phyloP scores from a whole-genome alignment of 805 yeast species.

The Sugiyamaella lignohabitans region DNA sequence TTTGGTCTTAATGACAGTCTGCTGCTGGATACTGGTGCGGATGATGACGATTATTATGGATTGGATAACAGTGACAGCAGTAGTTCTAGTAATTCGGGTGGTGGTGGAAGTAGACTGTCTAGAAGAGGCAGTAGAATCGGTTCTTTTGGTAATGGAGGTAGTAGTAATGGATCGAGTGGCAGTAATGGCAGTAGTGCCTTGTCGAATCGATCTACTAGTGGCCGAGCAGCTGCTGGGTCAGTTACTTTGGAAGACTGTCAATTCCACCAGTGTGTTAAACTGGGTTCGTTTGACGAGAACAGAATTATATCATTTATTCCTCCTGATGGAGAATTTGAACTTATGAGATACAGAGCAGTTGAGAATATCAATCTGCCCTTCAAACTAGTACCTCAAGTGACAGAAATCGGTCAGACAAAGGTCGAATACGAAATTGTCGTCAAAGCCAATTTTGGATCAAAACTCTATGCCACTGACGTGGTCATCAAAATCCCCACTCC shows the following conservation, averaged over 20 bases:
- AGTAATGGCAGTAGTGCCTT: too few species aligned
- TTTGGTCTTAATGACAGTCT: slow-evolving; percentile 65
- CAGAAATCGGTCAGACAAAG: slow-evolving; percentile 38
- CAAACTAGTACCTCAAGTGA: slow-evolving; percentile 51
- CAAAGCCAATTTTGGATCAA: slow-evolving; percentile 49
- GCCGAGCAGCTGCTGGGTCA: slow-evolving; percentile 42
- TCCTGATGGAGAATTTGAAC: slow-evolving; percentile 82
- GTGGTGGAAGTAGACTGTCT: too few species aligned
- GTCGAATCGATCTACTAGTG: too few species aligned
- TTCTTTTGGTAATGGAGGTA: too few species aligned
- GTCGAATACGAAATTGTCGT: slow-evolving; percentile 55
- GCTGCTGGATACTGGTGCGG: slow-evolving; percentile 23
- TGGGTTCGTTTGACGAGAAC: slow-evolving; percentile 59
- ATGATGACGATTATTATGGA: slow-evolving; percentile 20
- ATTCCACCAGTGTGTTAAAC: slow-evolving; percentile 80
- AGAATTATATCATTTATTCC: slow-evolving; percentile 68
- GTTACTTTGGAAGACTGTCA: slow-evolving; percentile 69
- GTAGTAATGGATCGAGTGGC: too few species aligned
- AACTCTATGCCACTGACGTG: slow-evolving; percentile 58
- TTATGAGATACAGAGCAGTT: slow-evolving; percentile 63
- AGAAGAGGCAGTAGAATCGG: too few species aligned
- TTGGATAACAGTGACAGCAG: slow-evolving; percentile 21
- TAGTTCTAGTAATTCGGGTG: too few species aligned
- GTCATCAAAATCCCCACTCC: slow-evolving; percentile 65
- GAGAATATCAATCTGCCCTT: slow-evolving; percentile 67